phyloP scores from a whole-genome alignment of 352 stramenopile genomes.

The Pythium utonaiense region DNA sequence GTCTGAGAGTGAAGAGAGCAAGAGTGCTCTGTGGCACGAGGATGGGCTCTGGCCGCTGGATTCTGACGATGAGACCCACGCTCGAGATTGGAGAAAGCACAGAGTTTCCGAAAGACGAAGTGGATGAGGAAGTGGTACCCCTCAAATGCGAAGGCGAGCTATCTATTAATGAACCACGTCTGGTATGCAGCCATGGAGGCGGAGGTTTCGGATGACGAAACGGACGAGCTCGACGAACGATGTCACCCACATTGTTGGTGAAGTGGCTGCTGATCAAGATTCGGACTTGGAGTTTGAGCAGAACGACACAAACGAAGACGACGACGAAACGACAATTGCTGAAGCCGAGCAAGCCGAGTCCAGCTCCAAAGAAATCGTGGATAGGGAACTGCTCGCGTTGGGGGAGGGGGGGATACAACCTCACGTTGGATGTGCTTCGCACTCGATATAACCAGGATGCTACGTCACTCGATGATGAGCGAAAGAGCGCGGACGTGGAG shows the following conservation, averaged over 20 bases:
- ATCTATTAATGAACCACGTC: slow-evolving; percentile 84
- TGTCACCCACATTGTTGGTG: not conserved
- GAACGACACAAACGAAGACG: slow-evolving; percentile 23
- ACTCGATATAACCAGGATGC: slow-evolving; percentile 43
- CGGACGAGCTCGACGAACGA: not conserved
- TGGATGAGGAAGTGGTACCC: slow-evolving; percentile 81
- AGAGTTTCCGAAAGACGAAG: slow-evolving; percentile 35
- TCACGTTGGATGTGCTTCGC: slow-evolving; percentile 86
- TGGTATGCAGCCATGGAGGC: slow-evolving; percentile 36
- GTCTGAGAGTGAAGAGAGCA: not conserved
- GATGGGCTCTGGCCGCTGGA: slow-evolving; percentile 33
- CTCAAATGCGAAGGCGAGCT: slow-evolving; percentile 91
- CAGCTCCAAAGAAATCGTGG: slow-evolving; percentile 25
- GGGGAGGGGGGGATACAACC: slow-evolving; percentile 81
- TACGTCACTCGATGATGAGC: not conserved
- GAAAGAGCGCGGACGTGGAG: not conserved
- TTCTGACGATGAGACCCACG: slow-evolving; percentile 81
- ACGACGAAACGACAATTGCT: slow-evolving; percentile 79
- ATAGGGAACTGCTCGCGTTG: slow-evolving; percentile 73
- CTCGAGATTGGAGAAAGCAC: slow-evolving; percentile 84
- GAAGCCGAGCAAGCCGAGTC: slow-evolving; percentile 48
- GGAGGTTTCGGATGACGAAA: not conserved
- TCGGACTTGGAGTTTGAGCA: slow-evolving; percentile 10
- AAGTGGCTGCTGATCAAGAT: slow-evolving; percentile 1
- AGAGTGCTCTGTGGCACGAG: slow-evolving; percentile 22